These are phyloP conservation scores for Gaeumannomyces sp. DNA, from an alignment of 2,329 filamentous ascomycete genomes.

Conservation along the genomic window DNA sequence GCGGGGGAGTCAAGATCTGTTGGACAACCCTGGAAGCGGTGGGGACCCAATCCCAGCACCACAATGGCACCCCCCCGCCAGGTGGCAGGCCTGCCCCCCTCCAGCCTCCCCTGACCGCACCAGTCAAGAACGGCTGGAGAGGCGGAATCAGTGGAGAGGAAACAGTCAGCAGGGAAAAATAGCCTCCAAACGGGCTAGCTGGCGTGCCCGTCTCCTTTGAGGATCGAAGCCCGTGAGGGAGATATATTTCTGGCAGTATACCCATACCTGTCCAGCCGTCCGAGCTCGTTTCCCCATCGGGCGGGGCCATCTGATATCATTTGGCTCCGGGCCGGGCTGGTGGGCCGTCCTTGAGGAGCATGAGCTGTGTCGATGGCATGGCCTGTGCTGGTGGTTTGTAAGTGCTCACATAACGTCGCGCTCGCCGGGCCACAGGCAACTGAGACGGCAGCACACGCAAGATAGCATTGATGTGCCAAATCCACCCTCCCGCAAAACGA, in stretches of 20 bases:
- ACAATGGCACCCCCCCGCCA: background rate
- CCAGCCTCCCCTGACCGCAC: background rate
- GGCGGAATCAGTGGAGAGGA: background rate
- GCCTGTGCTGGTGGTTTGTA: background rate
- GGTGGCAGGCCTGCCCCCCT: background rate
- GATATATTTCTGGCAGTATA: background rate
- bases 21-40: background rate
- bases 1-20: background rate
- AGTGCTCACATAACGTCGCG: background rate
- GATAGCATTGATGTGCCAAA: background rate
- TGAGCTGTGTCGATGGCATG: background rate
- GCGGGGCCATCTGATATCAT: background rate
- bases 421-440: too few species aligned
- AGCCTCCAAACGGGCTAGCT: too few species aligned
- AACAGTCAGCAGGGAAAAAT: too few species aligned
- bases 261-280: background rate
- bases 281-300: background rate
- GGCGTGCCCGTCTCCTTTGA: background rate
- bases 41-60: background rate
- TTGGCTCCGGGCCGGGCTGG: background rate
- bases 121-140: background rate
- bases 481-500: background rate
- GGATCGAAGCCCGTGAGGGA: background rate
- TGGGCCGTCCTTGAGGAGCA: background rate
- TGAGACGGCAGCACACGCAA: background rate